Conservation (phyloP, 2,329 filamentous ascomycete genomes). For the Aspergillus sp. region DNA sequence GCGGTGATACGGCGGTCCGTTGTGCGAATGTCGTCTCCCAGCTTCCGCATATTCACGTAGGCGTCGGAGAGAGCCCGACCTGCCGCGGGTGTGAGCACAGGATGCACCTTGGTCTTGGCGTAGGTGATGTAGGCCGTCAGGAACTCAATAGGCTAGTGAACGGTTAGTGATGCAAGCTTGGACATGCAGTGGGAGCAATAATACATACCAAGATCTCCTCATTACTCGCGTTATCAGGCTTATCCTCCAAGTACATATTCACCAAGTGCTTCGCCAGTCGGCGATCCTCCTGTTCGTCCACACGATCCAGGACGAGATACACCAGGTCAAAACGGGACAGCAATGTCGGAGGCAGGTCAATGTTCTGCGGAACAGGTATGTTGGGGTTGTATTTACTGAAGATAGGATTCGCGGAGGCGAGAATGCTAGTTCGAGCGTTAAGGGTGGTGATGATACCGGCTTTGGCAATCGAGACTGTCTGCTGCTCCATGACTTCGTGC, state of each 20-base stretch:
- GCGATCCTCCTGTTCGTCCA: conserved; percentile 83
- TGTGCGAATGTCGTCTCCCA: conserved; percentile 78
- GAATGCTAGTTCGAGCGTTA: conserved; percentile 89
- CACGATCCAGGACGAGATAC: conserved; percentile 88
- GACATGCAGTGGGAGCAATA: conserved; percentile 1
- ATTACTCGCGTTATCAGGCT: conserved; percentile 68
- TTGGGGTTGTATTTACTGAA: conserved; percentile 97
- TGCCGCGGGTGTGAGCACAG: conserved; percentile 68
- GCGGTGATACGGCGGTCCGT: conserved; percentile 95
- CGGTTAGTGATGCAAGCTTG: conserved; percentile 9
- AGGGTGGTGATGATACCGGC: conserved; percentile 77
- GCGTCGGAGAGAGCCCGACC: conserved; percentile 75
- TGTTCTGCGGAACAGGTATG: conserved; percentile 92
- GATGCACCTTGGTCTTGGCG: conserved; percentile 77
- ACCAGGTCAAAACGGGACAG: conserved; percentile 95
- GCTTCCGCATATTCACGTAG: conserved; percentile 90
- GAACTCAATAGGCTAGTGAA: conserved; percentile 76
- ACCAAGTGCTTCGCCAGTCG: conserved; percentile 85
- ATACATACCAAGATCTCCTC: conserved; percentile 70
- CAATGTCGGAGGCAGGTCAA: conserved; percentile 89
- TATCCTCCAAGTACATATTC: conserved; percentile 94
- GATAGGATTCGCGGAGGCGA: conserved; percentile 95
- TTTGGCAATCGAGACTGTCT: conserved; percentile 70
- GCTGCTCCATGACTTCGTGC: conserved; percentile 75
- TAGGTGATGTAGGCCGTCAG: conserved; percentile 96